phyloP scores from a whole-genome alignment of 2,329 filamentous ascomycete genomes.

The Ophiostoma angusticollis region DNA sequence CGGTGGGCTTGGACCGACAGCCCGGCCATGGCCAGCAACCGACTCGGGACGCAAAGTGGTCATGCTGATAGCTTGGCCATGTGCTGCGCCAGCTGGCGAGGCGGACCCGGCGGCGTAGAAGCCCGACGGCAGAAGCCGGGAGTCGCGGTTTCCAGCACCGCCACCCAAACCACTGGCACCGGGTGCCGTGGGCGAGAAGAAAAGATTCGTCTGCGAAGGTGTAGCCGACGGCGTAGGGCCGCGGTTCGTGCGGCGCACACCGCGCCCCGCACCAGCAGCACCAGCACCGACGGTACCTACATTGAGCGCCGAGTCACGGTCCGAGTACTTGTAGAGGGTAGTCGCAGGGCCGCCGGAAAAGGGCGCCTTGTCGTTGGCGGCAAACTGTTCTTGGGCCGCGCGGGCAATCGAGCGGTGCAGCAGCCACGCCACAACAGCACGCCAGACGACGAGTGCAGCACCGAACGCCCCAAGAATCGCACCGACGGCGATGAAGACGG shows the following conservation, averaged over 20 bases:
- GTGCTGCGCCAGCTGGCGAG: conserved; percentile 33
- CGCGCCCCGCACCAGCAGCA: conserved; percentile 26
- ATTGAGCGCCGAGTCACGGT: conserved; percentile 43
- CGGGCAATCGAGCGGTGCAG: conserved; percentile 83
- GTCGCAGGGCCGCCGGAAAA: conserved; percentile 45
- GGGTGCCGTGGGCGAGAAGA: conserved; percentile 90
- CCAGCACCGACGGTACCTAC: conserved; percentile 28
- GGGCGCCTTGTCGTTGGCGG: conserved; percentile 54
- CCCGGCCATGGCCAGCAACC: conserved; percentile 33
- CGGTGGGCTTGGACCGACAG: conserved; percentile 43
- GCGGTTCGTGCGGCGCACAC: conserved; percentile 37
- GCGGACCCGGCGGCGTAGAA: conserved; percentile 66
- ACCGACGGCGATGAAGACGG: conserved; percentile 90
- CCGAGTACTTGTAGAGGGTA: conserved; percentile 49
- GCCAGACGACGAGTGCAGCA: conserved; percentile 75
- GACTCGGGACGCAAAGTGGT: conserved; percentile 49
- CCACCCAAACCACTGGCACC: conserved; percentile 47
- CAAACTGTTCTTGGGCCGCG: conserved; percentile 63
- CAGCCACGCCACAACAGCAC: conserved; percentile 74
- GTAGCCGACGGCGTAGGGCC: conserved; percentile 41
- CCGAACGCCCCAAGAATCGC: conserved; percentile 75
- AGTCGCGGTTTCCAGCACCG: conserved; percentile 51
- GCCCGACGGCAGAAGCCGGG: conserved; percentile 74
- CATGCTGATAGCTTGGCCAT: conserved; percentile 44
- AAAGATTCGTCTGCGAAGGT: conserved; percentile 58